Evolutionary conservation across 2,329 filamentous ascomycete species (phyloP).

Genomic region (Biscogniauxia mediterranea): DNA sequence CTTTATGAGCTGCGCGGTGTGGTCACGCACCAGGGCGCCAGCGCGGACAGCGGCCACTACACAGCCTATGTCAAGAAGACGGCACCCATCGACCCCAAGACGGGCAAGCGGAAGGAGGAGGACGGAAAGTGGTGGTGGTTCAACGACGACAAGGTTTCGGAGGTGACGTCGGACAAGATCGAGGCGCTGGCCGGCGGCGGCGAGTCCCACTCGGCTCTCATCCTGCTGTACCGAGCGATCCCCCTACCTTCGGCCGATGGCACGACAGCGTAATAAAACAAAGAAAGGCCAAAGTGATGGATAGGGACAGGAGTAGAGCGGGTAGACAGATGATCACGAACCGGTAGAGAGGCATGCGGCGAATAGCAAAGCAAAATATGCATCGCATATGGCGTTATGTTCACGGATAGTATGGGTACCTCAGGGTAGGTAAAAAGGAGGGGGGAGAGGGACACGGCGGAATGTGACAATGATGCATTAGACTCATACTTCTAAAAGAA

Average conservation of each 20-base stretch:
- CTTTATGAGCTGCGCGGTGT: constrained; percentile 93
- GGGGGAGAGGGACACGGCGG: too few species aligned
- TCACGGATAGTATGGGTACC: neutral
- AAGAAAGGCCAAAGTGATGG: neutral
- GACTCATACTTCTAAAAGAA: too few species aligned
- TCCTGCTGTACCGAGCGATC: constrained; percentile 75
- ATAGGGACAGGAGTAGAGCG: neutral
- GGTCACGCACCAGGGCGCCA: constrained; percentile 94
- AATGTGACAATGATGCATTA: too few species aligned
- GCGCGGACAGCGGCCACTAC: constrained; percentile 96
- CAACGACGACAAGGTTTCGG: constrained; percentile 95
- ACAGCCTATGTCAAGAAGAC: constrained; percentile 97
- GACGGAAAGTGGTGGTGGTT: constrained; percentile 99
- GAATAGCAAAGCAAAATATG: constrained; percentile 4
- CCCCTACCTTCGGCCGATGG: constrained; percentile 61
- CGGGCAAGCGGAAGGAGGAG: constrained; percentile 74
- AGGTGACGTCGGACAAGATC: constrained; percentile 89
- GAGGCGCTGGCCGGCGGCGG: constrained; percentile 86
- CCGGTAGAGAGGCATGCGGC: too few species aligned
- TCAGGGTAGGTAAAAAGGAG: neutral
- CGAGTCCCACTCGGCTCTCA: constrained; percentile 79
- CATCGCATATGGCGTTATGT: constrained; percentile 23
- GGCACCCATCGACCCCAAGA: constrained; percentile 67
- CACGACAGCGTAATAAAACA: constrained; percentile 26
- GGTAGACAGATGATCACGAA: too few species aligned